Percentiles rank a stretch among this genome's conserved stretches.
These are phyloP conservation scores for Dactylellina drechsleri DNA, from an alignment of 2,329 filamentous ascomycete genomes.

Conservation along the genomic window DNA sequence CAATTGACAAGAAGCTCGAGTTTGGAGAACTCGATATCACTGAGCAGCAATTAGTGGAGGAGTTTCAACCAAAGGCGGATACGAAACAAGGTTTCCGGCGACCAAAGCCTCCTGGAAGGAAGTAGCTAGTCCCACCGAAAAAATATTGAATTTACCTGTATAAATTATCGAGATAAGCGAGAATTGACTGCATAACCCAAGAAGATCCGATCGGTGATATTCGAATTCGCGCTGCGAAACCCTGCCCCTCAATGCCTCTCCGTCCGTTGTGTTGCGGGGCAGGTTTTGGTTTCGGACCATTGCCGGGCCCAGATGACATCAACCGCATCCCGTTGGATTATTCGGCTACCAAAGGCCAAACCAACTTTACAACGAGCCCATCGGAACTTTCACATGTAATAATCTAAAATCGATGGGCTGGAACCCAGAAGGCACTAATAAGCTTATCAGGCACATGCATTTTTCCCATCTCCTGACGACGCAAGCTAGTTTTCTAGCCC, in stretches of 20 bases:
- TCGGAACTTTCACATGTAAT: constrained; percentile 53
- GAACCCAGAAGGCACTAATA: constrained; percentile 41
- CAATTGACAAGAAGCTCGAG: constrained; percentile 73
- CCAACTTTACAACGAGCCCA: neutral
- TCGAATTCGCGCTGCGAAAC: neutral
- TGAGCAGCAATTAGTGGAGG: constrained; percentile 71
- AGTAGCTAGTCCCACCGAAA: constrained; percentile 37
- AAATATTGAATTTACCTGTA: constrained; percentile 13
- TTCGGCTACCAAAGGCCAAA: constrained; percentile 51
- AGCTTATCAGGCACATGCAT: constrained; percentile 55
- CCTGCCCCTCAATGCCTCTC: constrained; percentile 39
- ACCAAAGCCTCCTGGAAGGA: constrained; percentile 80
- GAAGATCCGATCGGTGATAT: neutral
- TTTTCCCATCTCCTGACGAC: constrained; percentile 1
- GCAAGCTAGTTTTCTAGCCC: constrained; percentile 15
- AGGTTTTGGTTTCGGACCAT: constrained; percentile 42
- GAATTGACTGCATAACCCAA: constrained; percentile 18
- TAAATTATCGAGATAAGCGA: constrained; percentile 51
- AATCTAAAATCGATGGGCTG: constrained; percentile 21
- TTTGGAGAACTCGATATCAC: constrained; percentile 72
- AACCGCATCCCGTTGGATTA: constrained; percentile 21
- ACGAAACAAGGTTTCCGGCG: constrained; percentile 76
- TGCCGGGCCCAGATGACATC: constrained; percentile 53
- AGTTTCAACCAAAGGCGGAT: constrained; percentile 75
- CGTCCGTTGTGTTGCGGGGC: constrained; percentile 50